Percentiles rank a stretch among this genome's conserved stretches.
These are phyloP conservation scores for Solanum ossicruentum DNA, from an alignment of 257 asterid species.

Conservation along the genomic window DNA sequence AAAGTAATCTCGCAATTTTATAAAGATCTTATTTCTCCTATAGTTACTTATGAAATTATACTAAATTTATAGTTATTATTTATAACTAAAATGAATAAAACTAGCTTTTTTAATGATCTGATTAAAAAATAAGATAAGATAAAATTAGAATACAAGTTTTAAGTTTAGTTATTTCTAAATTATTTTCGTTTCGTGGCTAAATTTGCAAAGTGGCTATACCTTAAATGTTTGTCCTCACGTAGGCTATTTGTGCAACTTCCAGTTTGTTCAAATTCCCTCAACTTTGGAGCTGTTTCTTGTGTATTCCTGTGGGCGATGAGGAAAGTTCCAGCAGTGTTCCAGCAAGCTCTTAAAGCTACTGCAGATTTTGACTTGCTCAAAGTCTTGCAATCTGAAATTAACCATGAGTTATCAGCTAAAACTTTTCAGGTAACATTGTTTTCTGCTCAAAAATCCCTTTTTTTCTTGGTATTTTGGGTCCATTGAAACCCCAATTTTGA, in stretches of 20 bases:
- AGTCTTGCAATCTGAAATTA: conserved; percentile 60
- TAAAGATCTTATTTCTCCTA: no score
- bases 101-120: no score
- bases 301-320: conserved; percentile 12
- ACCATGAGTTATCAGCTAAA: conserved; percentile 44
- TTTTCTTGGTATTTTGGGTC: not conserved
- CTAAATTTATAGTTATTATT: no score
- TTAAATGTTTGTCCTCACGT: not conserved
- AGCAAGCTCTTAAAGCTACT: conserved; percentile 34
- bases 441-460: not conserved
- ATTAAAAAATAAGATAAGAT: no score
- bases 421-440: conserved; percentile 32
- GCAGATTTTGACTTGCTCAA: conserved; percentile 52
- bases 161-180: not conserved
- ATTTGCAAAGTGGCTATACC: not conserved
- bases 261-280: not conserved
- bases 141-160: no score
- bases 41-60: no score
- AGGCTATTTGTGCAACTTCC: not conserved
- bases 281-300: not conserved
- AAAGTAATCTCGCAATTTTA: no score
- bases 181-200: not conserved
- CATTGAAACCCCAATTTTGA: not conserved
- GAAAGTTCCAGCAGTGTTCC: conserved; percentile 24
- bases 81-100: no score